These are phyloP conservation scores for Penicillium polonicum DNA, from an alignment of 2,329 filamentous ascomycete species.

Conservation along the genomic window DNA sequence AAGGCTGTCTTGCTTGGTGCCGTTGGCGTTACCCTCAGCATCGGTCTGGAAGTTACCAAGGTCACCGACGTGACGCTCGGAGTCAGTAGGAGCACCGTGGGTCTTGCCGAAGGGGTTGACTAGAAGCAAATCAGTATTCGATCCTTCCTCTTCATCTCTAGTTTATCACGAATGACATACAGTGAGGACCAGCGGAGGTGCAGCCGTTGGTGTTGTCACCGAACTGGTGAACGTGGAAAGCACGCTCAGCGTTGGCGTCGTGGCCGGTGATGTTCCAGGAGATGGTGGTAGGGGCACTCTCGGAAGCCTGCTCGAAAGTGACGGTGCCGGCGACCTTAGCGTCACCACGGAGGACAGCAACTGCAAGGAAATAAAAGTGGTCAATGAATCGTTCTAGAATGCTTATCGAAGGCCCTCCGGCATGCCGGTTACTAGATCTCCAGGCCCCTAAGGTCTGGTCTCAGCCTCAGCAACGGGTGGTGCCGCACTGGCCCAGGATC, in stretches of 20 bases:
- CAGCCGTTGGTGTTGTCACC: conserved; percentile 99
- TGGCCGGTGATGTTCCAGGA: conserved; percentile 90
- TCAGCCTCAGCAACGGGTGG: not conserved
- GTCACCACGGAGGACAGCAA: conserved; percentile 96
- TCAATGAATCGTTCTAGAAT: conserved; percentile 16
- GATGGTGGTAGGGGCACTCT: conserved; percentile 79
- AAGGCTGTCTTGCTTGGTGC: conserved; percentile 73
- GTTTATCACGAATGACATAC: conserved; percentile 54
- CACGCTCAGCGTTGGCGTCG: conserved; percentile 93
- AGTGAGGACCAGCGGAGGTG: conserved; percentile 97
- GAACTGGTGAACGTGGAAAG: conserved; percentile 98
- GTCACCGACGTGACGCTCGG: conserved; percentile 91
- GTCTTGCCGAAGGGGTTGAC: conserved; percentile 95
- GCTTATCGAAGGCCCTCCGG: conserved; percentile 3
- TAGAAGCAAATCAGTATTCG: conserved; percentile 38
- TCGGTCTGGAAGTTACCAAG: conserved; percentile 97
- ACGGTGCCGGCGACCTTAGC: conserved; percentile 92
- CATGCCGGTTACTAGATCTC: not conserved
- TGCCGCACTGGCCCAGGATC: conserved; percentile 1
- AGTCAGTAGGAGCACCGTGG: conserved; percentile 83
- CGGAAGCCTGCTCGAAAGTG: conserved; percentile 87
- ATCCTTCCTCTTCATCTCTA: not conserved
- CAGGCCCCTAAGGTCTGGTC: not conserved
- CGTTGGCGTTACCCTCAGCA: conserved; percentile 83
- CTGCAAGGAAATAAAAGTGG: conserved; percentile 48